phyloP scores from a whole-genome alignment of 1,139 yeast species.

The Geotrichum macrosporum region DNA sequence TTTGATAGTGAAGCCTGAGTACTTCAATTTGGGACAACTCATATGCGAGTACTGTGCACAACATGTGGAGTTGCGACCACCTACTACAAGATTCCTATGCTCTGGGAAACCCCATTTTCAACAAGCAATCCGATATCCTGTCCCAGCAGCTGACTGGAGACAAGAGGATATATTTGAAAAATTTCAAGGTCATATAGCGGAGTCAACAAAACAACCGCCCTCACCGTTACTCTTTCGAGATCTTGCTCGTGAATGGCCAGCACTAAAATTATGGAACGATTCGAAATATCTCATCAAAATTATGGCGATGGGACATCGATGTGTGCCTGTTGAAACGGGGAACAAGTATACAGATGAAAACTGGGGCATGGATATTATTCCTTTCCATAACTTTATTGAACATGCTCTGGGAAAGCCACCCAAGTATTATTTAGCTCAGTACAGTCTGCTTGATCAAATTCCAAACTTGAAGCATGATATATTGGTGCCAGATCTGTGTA shows the following conservation, averaged over 20 bases:
- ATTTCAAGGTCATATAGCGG: conserved; percentile 18
- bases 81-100: background rate
- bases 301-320: conserved; percentile 26
- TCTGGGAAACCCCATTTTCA: background rate
- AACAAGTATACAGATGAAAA: conserved; percentile 23
- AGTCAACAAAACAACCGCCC: conserved; percentile 10
- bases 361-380: conserved; percentile 27
- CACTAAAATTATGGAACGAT: conserved; percentile 26
- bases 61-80: background rate
- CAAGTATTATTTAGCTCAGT: conserved; percentile 29
- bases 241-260: conserved; percentile 29
- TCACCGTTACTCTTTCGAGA: conserved; percentile 24
- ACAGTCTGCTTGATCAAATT: conserved; percentile 26
- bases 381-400: conserved; percentile 23
- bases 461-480: conserved; percentile 26
- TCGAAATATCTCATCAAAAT: conserved; percentile 22
- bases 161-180: conserved; percentile 10
- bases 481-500: conserved; percentile 25
- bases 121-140: background rate
- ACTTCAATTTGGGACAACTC: background rate
- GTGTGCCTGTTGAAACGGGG: conserved; percentile 32
- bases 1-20: background rate
- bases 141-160: background rate
- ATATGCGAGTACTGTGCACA: background rate
- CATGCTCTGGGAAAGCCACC: conserved; percentile 10